Conservation (phyloP, 2,329 filamentous ascomycete species). For the Fusarium vanettenii region DNA sequence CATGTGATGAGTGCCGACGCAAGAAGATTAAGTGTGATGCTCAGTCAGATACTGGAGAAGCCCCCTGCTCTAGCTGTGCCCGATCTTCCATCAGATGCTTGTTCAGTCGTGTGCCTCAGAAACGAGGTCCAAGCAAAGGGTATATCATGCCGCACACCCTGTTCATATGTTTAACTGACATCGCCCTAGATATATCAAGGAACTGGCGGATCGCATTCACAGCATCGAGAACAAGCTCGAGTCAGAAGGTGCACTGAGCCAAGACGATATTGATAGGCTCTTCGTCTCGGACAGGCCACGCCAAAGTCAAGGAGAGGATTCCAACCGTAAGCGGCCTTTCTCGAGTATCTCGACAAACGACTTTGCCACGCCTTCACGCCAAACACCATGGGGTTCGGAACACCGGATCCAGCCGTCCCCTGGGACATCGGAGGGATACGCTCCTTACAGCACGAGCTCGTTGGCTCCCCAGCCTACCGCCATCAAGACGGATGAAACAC, state of each 20-base stretch:
- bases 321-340: constrained; percentile 59
- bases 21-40: constrained; percentile 94
- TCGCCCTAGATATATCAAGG: constrained; percentile 82
- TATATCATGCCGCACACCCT: constrained; percentile 51
- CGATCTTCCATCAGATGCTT: constrained; percentile 81
- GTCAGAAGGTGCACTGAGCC: constrained; percentile 57
- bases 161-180: constrained; percentile 11
- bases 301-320: constrained; percentile 48
- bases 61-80: constrained; percentile 84
- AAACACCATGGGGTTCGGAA: constrained; percentile 61
- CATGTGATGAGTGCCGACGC: constrained; percentile 88
- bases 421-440: constrained; percentile 47
- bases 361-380: constrained; percentile 55
- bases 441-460: constrained; percentile 53
- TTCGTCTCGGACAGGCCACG: constrained; percentile 51
- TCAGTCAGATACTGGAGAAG: constrained; percentile 76
- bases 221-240: constrained; percentile 83
- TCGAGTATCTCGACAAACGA: constrained; percentile 59
- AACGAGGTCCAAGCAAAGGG: constrained; percentile 90
- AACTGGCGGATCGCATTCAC: constrained; percentile 86
- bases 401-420: constrained; percentile 57
- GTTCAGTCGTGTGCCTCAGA: constrained; percentile 89
- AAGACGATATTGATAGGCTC: constrained; percentile 60
- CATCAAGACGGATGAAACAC: constrained; percentile 52
- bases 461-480: constrained; percentile 60